phyloP scores from a whole-genome alignment of 805 yeast species.

The Candida xiaguanensis region DNA sequence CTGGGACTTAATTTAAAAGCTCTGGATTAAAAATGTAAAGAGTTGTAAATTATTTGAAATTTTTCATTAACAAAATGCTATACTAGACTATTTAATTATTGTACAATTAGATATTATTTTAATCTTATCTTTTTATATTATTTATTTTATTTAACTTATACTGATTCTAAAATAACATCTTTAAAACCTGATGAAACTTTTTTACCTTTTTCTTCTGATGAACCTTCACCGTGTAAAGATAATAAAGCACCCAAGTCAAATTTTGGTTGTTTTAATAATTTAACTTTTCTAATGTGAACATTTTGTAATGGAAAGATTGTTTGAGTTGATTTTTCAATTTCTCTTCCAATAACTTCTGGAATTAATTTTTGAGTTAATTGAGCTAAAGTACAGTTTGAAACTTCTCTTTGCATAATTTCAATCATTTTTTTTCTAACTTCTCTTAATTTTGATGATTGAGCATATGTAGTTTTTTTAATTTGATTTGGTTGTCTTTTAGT shows the following conservation, averaged over 20 bases:
- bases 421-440: conserved; percentile 95
- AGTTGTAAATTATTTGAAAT: not conserved
- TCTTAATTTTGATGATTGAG: conserved; percentile 96
- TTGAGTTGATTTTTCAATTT: conserved; percentile 94
- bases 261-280: conserved; percentile 97
- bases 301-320: conserved; percentile 96
- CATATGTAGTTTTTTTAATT: conserved; percentile 96
- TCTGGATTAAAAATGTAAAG: too few species aligned
- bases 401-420: conserved; percentile 96
- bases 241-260: conserved; percentile 95
- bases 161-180: conserved; percentile 97
- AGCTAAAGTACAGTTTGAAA: conserved; percentile 88
- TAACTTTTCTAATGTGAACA: conserved; percentile 98
- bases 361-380: conserved; percentile 96
- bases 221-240: conserved; percentile 95
- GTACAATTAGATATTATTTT: not conserved
- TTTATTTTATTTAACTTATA: conserved; percentile 41
- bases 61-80: conserved; percentile 3
- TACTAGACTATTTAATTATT: conserved; percentile 2
- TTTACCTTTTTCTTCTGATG: conserved; percentile 91
- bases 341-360: conserved; percentile 98
- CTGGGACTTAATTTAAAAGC: too few species aligned
- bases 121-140: not conserved
- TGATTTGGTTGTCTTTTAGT: conserved; percentile 97
- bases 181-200: conserved; percentile 97